These are phyloP conservation scores for Wickerhamiella qilinensis DNA, from an alignment of 805 yeast genomes.

Conservation along the genomic window DNA sequence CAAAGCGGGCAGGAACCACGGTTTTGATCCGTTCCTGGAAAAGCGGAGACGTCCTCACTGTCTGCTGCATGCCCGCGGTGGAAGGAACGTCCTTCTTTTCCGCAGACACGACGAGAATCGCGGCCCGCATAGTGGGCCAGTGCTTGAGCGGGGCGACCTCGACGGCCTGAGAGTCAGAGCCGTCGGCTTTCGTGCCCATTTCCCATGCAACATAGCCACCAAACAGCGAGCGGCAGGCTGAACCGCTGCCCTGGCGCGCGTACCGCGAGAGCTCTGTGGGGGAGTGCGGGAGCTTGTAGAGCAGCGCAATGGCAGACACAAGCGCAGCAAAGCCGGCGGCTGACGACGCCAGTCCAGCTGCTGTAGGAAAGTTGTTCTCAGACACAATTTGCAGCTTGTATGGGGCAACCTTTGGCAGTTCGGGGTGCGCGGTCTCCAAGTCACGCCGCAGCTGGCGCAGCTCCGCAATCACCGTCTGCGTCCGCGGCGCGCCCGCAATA, in stretches of 20 bases:
- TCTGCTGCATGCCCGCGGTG: conserved; percentile 91
- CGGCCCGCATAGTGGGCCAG: conserved; percentile 91
- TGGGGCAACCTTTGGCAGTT: conserved; percentile 32
- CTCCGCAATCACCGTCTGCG: conserved; percentile 52
- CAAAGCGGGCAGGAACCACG: conserved; percentile 79
- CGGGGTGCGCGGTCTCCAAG: conserved; percentile 38
- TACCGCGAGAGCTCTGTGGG: conserved; percentile 75
- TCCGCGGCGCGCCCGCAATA: conserved; percentile 36
- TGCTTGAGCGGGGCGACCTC: conserved; percentile 70
- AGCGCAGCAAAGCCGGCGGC: conserved; percentile 98
- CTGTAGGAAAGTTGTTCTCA: conserved; percentile 96
- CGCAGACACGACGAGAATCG: conserved; percentile 81
- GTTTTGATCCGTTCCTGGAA: conserved; percentile 61
- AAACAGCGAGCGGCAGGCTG: conserved; percentile 91
- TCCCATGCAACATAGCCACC: conserved; percentile 99
- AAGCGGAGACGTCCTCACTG: conserved; percentile 77
- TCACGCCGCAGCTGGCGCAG: conserved; percentile 49
- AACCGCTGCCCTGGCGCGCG: conserved; percentile 97
- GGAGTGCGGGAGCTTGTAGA: conserved; percentile 74
- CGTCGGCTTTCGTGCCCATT: conserved; percentile 65
- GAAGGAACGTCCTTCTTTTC: conserved; percentile 89
- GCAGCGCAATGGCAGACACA: conserved; percentile 71
- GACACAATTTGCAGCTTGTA: conserved; percentile 68
- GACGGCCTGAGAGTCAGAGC: conserved; percentile 89
- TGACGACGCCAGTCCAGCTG: conserved; percentile 94